A percentile compares a stretch with the other conserved stretches of the same genome.
Evolutionary conservation across 305 asterid species (phyloP).

Genomic region (Ilex paraguariensis): DNA sequence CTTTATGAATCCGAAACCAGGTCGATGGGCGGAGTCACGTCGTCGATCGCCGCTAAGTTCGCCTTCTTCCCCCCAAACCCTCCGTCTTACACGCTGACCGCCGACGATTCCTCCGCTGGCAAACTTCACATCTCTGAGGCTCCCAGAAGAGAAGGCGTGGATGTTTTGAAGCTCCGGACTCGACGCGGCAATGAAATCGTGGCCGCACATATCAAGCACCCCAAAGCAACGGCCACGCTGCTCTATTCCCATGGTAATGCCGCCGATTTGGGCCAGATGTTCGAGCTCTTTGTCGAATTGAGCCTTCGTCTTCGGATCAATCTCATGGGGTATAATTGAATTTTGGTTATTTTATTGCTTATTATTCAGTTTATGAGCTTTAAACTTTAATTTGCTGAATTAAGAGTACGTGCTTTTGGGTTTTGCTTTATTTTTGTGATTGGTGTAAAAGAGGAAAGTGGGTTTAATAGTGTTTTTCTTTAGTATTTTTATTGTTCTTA

Average conservation of each 20-base stretch:
- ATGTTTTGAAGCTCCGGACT: neutral
- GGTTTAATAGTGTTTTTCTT: no score
- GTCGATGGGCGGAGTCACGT: neutral
- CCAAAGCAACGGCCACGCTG: neutral
- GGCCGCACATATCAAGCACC: slow-evolving; percentile 1
- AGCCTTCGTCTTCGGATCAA: slow-evolving; percentile 1
- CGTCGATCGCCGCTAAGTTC: slow-evolving; percentile 1
- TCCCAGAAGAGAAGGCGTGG: neutral
- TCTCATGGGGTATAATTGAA: neutral
- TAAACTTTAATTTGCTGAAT: no score
- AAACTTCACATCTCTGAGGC: neutral
- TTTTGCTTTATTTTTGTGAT: no score
- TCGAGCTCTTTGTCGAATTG: neutral
- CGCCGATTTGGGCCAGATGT: slow-evolving; percentile 6
- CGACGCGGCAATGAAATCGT: slow-evolving; percentile 1
- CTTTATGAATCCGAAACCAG: neutral
- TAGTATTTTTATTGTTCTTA: no score
- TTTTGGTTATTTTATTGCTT: no score
- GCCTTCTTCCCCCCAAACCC: neutral
- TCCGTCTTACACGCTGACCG: neutral
- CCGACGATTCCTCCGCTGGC: neutral
- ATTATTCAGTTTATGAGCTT: no score
- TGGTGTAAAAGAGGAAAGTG: no score
- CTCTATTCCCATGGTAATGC: slow-evolving; percentile 3
- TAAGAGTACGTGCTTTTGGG: no score